These are phyloP conservation scores for Linum tenue DNA, from an alignment of 345 rosid species.

Conservation along the genomic window DNA sequence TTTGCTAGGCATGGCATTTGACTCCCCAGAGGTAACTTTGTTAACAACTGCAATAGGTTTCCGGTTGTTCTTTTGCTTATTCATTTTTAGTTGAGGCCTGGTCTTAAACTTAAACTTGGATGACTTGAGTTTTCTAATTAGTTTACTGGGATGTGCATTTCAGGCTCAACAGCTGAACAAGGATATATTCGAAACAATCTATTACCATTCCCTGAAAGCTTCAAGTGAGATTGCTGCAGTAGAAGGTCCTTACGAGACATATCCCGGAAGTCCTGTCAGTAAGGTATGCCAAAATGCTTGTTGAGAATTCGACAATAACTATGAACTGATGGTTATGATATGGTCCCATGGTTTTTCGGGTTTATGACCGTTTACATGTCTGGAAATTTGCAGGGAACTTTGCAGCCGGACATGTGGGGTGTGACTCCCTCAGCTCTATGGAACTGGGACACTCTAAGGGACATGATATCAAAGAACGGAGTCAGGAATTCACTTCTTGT, in stretches of 20 bases:
- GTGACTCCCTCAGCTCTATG: constrained; percentile 59
- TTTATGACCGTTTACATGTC: constrained; percentile 10
- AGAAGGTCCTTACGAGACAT: constrained; percentile 77
- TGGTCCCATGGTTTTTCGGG: background rate
- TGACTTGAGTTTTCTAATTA: constrained; percentile 16
- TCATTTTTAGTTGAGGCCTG: no score
- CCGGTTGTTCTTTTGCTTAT: background rate
- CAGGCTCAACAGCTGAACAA: constrained; percentile 83
- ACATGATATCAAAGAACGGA: constrained; percentile 56
- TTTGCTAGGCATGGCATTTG: constrained; percentile 86
- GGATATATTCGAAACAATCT: constrained; percentile 88
- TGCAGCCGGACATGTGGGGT: constrained; percentile 96
- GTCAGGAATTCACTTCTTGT: constrained; percentile 83
- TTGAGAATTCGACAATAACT: background rate
- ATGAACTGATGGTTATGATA: background rate
- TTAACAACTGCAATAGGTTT: background rate
- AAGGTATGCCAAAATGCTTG: constrained; percentile 39
- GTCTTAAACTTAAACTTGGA: background rate
- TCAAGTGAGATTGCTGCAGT: constrained; percentile 58
- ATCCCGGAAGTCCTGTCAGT: constrained; percentile 82
- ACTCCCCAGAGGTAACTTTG: constrained; percentile 63
- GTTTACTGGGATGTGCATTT: constrained; percentile 9
- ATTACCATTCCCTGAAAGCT: constrained; percentile 70
- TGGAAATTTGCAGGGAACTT: constrained; percentile 49
- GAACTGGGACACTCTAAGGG: constrained; percentile 67